A percentile compares a stretch with the other conserved stretches of the same genome.
Evolutionary conservation across 2,329 filamentous ascomycete genomes (phyloP).

Genomic region (Thermomyces lanuginosus): DNA sequence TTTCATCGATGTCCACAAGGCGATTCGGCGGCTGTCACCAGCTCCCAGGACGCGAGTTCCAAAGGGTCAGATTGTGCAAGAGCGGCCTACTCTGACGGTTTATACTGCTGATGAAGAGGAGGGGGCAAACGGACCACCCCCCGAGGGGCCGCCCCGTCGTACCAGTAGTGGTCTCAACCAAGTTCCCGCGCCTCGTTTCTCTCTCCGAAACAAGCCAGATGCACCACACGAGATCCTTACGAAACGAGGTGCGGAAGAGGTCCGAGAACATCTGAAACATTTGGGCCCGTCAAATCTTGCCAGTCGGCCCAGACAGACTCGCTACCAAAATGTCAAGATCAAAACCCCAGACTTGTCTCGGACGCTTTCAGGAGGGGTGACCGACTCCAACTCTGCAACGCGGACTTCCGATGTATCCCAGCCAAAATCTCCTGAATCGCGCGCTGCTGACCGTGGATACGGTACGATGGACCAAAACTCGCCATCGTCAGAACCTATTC

Average conservation of each 20-base stretch:
- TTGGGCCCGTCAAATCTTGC: slow-evolving; percentile 49
- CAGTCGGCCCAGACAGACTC: slow-evolving; percentile 42
- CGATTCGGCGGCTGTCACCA: slow-evolving; percentile 73
- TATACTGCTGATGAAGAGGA: slow-evolving; percentile 22
- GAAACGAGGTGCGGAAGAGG: slow-evolving; percentile 37
- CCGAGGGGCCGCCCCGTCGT: slow-evolving; percentile 3
- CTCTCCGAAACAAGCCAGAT: slow-evolving; percentile 20
- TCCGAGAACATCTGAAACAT: slow-evolving; percentile 45
- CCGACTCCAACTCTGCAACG: slow-evolving; percentile 24
- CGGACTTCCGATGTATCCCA: slow-evolving; percentile 37
- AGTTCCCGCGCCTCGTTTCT: slow-evolving; percentile 23
- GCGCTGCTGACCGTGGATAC: slow-evolving; percentile 5
- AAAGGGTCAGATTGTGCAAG: slow-evolving; percentile 37
- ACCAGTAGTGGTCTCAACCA: slow-evolving; percentile 16
- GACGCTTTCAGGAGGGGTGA: slow-evolving; percentile 20
- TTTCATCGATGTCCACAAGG: slow-evolving; percentile 95
- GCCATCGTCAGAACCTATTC: too few species aligned
- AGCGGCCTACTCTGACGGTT: slow-evolving; percentile 23
- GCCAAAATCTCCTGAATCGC: slow-evolving; percentile 2
- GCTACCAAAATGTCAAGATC: slow-evolving; percentile 48
- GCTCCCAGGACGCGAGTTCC: slow-evolving; percentile 62
- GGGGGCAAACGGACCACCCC: slow-evolving; percentile 29
- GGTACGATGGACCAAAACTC: slow-evolving; percentile 3
- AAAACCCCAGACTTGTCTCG: slow-evolving; percentile 36
- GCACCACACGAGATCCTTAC: slow-evolving; percentile 19